phyloP scores from a whole-genome alignment of 148 eudicot species.

The Chenopodium quinoa region DNA sequence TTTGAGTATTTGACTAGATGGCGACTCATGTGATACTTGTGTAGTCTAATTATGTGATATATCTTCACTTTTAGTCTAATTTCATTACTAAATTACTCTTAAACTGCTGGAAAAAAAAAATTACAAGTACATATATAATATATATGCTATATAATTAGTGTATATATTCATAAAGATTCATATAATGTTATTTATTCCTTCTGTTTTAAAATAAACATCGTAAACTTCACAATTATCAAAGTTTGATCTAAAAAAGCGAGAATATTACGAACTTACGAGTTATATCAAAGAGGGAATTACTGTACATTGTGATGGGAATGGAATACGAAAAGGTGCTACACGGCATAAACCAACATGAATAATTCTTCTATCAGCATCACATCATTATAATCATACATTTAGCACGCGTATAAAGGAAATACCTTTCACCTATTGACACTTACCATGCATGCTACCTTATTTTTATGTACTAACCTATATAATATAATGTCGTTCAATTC shows the following conservation, averaged over 20 bases:
- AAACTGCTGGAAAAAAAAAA: no score
- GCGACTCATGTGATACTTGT: not conserved
- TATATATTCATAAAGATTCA: no score
- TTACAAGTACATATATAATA: no score
- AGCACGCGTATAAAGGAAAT: slow-evolving; percentile 11
- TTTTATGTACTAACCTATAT: not conserved
- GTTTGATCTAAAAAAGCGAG: not conserved
- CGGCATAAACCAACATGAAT: slow-evolving; percentile 11
- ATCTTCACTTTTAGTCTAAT: no score
- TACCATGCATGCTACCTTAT: slow-evolving; percentile 1
- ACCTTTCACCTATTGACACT: not conserved
- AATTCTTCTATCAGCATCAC: not conserved
- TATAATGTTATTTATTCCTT: no score
- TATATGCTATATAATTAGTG: no score
- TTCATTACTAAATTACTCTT: no score
- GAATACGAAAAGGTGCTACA: not conserved
- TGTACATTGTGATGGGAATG: not conserved
- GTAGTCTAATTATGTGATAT: no score
- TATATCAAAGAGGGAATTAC: not conserved
- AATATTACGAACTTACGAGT: not conserved
- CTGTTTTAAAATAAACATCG: no score
- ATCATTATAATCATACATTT: not conserved
- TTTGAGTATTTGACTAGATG: not conserved
- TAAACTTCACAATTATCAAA: no score
- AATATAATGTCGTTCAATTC: not conserved